phyloP scores from a whole-genome alignment of 345 rosid species.

The Balakata baccata region DNA sequence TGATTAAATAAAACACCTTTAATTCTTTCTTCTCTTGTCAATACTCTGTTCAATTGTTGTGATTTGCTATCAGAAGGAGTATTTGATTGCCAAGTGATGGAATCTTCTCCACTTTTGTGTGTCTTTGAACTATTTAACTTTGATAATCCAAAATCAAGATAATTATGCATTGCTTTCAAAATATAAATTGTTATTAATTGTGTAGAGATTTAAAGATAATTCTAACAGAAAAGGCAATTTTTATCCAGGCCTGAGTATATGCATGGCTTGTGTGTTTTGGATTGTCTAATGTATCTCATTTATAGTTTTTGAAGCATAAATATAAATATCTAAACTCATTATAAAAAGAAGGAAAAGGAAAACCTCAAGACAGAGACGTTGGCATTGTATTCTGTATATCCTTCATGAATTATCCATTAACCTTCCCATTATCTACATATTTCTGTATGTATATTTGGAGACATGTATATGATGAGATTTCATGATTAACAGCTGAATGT shows the following conservation, averaged over 20 bases:
- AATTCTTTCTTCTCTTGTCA: too few relatives aligned
- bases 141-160: constrained; percentile 2
- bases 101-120: background rate
- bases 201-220: background rate
- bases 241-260: background rate
- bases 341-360: background rate
- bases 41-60: too few relatives aligned
- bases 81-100: background rate
- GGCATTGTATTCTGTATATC: background rate
- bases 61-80: too few relatives aligned
- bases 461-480: constrained; percentile 7
- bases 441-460: background rate
- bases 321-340: background rate
- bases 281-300: background rate
- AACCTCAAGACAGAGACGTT: background rate
- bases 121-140: background rate
- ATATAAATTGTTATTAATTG: background rate
- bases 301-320: background rate
- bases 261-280: background rate
- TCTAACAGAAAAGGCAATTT: background rate
- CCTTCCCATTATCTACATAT: background rate
- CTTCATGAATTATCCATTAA: background rate
- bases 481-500: constrained; percentile 60
- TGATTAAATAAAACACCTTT: too few relatives aligned
- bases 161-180: background rate